Evolutionary conservation across 257 asterid genomes (phyloP), one percentile per base, ranked within the genome.

Genomic region (Capsicum pubescens): DNA sequence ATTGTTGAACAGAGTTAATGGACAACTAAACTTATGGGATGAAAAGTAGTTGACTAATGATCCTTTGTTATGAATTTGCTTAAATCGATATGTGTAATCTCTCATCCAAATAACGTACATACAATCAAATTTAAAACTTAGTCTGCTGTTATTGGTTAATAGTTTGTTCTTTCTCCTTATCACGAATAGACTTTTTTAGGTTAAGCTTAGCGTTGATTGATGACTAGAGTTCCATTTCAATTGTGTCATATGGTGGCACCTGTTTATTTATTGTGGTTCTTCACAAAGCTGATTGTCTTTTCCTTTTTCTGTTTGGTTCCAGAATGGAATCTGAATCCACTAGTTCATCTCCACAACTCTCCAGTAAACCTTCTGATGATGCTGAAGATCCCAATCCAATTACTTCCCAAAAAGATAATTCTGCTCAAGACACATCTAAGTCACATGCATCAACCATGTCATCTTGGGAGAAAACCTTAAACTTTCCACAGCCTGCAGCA

Each of bases 301-400:
- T 7, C 4, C 14, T 13, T 35, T 74, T 79, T 44, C 55, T 55
- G 78, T 79, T 69, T 56, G 13, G 64, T 85, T 81, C 64, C 88
- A 86, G 92, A 85, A 94, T 95, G 99, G 96, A 94, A 52, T 88
- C 96, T 50, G 86, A 84, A 85, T 87, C 93, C 82, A 87, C 88
- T 81, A 87, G 89, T 84, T 79, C 93, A 82, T 84, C 90, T 83
- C 81, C 84, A 57, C 84, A 90, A 52, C 86, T 48, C 54, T 80
- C 94, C 54, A 86, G 83, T 36, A 88, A 87, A 86, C 89, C 83
- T 84, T 84, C 94, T 79, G 92, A 90, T 26, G 32, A 26, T 86
- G 89, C 71, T 85, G 89, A 83, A 84, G 69, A 90, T 82, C 80
- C 83, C 12, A 85, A 90, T 76, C 48, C 93, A 64, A 9, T 58